Evolutionary conservation across 345 rosid genomes (phyloP).

Genomic region (Angophora floribunda): DNA sequence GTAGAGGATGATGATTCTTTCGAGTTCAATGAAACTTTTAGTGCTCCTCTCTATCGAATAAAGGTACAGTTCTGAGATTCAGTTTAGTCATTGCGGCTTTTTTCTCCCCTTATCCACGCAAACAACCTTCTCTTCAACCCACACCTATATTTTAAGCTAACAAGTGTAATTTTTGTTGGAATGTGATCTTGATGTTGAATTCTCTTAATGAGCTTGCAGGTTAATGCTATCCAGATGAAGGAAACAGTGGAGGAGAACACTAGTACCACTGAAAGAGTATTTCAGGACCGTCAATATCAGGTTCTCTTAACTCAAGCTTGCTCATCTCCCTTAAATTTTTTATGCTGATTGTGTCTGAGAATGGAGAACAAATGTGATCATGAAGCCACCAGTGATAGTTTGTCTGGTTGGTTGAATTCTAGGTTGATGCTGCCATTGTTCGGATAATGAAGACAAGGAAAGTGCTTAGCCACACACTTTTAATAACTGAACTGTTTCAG

Average conservation of each 20-base stretch:
- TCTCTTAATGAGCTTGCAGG: constrained; percentile 32
- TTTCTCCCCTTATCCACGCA: neutral
- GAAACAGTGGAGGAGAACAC: constrained; percentile 99
- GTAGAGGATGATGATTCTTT: constrained; percentile 90
- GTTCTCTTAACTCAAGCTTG: constrained; percentile 15
- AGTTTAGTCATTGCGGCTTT: neutral
- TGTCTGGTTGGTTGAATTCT: neutral
- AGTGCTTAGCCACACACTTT: constrained; percentile 92
- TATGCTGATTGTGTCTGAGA: neutral
- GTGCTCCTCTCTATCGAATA: constrained; percentile 78
- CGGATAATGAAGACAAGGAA: constrained; percentile 98
- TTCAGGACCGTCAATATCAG: constrained; percentile 99
- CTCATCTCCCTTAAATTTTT: neutral
- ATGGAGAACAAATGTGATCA: neutral
- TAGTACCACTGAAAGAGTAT: constrained; percentile 95
- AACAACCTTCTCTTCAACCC: neutral
- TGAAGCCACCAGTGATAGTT: neutral
- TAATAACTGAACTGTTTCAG: constrained; percentile 98
- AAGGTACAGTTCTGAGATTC: constrained; percentile 33
- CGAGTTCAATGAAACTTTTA: constrained; percentile 68
- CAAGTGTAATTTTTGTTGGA: neutral
- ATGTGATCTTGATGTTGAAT: neutral
- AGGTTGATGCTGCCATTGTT: constrained; percentile 99
- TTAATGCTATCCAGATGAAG: constrained; percentile 99
- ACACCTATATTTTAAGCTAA: neutral